Evolutionary conservation across 1,284 basidiomycete species (phyloP), one percentile per base, ranked within the genome.

Genomic region (Sporisorium iseilematis-ciliati): DNA sequence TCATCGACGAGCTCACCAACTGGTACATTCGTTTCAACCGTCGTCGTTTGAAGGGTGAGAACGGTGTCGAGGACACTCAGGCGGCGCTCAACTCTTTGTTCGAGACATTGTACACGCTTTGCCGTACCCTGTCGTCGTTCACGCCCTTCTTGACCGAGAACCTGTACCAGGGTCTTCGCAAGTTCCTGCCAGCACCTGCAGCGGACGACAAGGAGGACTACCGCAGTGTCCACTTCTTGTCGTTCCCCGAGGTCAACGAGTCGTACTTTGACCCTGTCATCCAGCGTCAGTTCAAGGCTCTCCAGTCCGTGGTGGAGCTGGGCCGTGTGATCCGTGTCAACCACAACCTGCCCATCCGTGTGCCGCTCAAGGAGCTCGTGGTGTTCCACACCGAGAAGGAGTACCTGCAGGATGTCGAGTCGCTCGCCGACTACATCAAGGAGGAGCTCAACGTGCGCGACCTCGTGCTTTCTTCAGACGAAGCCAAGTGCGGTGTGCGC

Each of bases 11-110:
- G 86, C 89, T 99, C 66, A 99, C 97, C 51, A 99, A 99, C 86
- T 98, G 96, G 95, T 99, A 99, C 87, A 99, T 99, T 82, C 94
- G 97, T 58, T 99, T 99, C 89, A 99, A 99, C 87, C 91, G 97
- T 63, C 91, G 92, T 77, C 90, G 97, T 31, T 88, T 99, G 66
- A 99, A 99, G 89, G 97, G 97, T 51, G 93, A 97, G 86, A 92
- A 94, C 82, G 93, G 96, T 6, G 88, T 90, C 65, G 92, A 95
- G 80, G 96, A 99, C 84, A 96, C 95, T 10, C 85, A 91, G 18
- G 88, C 91, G 12, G 97, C 96, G 12, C 88, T 99, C 82, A 97
- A 99, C 86, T 97, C 96, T 20, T 88, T 99, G 42, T 98, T 98
- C 85, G 97, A 99, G 87, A 91, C 95, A 0, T 87, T 99, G 43